phyloP scores from a whole-genome alignment of 495 filamentous ascomycete genomes.

The Entonaema liquescens region DNA sequence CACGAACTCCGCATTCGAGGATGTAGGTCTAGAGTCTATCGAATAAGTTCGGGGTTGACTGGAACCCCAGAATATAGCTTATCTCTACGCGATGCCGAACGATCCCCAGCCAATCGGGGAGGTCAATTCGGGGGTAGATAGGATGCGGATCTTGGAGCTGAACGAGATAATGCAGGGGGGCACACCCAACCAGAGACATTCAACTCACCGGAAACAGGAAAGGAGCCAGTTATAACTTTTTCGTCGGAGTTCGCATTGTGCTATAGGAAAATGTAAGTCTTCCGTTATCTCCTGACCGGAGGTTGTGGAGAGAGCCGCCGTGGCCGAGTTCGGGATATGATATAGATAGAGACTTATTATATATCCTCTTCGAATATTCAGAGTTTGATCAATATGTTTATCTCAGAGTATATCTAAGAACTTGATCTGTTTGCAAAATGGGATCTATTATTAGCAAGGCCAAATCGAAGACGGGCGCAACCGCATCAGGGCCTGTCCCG shows the following conservation, averaged over 20 bases:
- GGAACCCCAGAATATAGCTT: conserved; percentile 32
- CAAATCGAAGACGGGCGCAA: conserved; percentile 34
- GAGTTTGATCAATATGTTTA: background rate
- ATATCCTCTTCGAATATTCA: background rate
- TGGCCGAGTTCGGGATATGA: conserved; percentile 41
- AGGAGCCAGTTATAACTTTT: conserved; percentile 9
- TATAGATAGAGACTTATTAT: conserved; percentile 10
- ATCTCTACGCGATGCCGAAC: conserved; percentile 36
- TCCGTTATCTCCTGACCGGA: conserved; percentile 44
- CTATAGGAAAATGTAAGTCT: conserved; percentile 17
- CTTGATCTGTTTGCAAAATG: conserved; percentile 32
- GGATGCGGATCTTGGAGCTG: conserved; percentile 28
- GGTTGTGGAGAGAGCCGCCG: conserved; percentile 15
- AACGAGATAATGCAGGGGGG: conserved; percentile 33
- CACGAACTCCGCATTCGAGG: conserved; percentile 14
- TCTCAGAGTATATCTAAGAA: background rate
- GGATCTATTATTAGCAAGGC: conserved; percentile 51
- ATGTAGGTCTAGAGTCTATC: conserved; percentile 9
- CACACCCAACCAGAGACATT: conserved; percentile 30
- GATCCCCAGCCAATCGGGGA: conserved; percentile 33
- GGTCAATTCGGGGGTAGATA: conserved; percentile 7
- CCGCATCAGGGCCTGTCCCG: conserved; percentile 32
- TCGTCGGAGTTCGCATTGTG: conserved; percentile 13
- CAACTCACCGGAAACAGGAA: conserved; percentile 38
- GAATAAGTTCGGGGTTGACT: conserved; percentile 5